These are phyloP conservation scores for Martiniozyma asiatica DNA, from an alignment of 1,139 yeast species.

Conservation along the genomic window DNA sequence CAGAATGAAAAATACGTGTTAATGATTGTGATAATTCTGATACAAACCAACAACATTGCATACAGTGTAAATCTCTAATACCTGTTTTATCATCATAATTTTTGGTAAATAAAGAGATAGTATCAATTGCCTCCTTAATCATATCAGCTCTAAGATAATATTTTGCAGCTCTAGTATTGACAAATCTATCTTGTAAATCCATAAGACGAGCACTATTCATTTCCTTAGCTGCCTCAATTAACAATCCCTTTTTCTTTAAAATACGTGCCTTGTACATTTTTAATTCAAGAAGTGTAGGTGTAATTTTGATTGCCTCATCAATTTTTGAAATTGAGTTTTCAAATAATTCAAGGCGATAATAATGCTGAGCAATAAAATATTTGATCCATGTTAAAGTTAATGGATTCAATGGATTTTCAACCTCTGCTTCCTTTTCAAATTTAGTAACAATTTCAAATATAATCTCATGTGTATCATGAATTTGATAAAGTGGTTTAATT, in stretches of 20 bases:
- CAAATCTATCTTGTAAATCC: conserved; percentile 83
- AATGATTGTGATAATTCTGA: conserved; percentile 81
- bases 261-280: conserved; percentile 74
- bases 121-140: conserved; percentile 63
- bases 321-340: conserved; percentile 42
- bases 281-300: conserved; percentile 78
- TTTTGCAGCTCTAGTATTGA: conserved; percentile 80
- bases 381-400: conserved; percentile 59
- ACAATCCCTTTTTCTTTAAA: conserved; percentile 56
- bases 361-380: conserved; percentile 76
- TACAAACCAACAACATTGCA: conserved; percentile 91
- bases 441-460: conserved; percentile 32
- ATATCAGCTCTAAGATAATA: conserved; percentile 73
- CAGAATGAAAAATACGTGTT: conserved; percentile 28
- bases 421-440: conserved; percentile 23
- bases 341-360: conserved; percentile 42
- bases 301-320: conserved; percentile 55
- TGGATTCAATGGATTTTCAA: conserved; percentile 35
- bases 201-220: conserved; percentile 64
- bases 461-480: conserved; percentile 36
- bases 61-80: conserved; percentile 70
- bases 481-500: conserved; percentile 66
- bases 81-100: conserved; percentile 72
- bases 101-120: conserved; percentile 73
- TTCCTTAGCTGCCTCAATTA: conserved; percentile 46